Evolutionary conservation across 352 stramenopile species (phyloP).

Genomic region (Phytophthora sansomeana): DNA sequence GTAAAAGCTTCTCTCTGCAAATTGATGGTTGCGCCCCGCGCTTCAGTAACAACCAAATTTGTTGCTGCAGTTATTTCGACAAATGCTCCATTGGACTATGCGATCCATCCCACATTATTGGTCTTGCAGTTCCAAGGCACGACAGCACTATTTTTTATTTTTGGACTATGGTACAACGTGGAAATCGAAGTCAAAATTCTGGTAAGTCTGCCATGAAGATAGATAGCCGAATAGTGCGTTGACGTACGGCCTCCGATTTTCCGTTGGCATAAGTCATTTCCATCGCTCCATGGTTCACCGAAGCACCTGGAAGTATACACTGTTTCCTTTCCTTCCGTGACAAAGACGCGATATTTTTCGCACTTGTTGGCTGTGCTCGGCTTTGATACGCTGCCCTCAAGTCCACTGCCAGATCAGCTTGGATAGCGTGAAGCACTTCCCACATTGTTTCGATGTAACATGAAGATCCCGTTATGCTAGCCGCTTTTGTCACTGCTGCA

Average conservation of each 20-base stretch:
- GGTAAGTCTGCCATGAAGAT: conserved; percentile 5
- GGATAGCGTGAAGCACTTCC: neutral
- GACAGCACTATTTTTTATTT: conserved; percentile 3
- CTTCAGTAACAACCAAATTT: too few relatives aligned
- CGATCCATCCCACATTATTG: too few relatives aligned
- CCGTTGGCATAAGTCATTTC: conserved; percentile 4
- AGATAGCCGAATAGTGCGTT: neutral
- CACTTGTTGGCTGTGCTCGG: too few relatives aligned
- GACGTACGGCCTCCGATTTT: neutral
- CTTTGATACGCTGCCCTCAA: neutral
- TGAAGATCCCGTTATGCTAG: too few relatives aligned
- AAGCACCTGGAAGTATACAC: conserved; percentile 5
- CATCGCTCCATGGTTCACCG: neutral
- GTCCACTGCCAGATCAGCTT: neutral
- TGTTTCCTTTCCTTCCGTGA: neutral
- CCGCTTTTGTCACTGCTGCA: neutral
- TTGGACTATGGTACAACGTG: conserved; percentile 10
- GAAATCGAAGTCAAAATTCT: conserved; percentile 8
- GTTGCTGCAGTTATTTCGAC: too few relatives aligned
- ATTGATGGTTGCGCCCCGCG: too few relatives aligned
- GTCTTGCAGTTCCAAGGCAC: conserved; percentile 10
- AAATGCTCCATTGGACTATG: too few relatives aligned
- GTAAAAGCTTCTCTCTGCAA: too few relatives aligned
- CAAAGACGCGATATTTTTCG: too few relatives aligned
- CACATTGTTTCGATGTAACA: too few relatives aligned